phyloP scores from a whole-genome alignment of 208 protist species.

The Wallacemonas sp. region DNA sequence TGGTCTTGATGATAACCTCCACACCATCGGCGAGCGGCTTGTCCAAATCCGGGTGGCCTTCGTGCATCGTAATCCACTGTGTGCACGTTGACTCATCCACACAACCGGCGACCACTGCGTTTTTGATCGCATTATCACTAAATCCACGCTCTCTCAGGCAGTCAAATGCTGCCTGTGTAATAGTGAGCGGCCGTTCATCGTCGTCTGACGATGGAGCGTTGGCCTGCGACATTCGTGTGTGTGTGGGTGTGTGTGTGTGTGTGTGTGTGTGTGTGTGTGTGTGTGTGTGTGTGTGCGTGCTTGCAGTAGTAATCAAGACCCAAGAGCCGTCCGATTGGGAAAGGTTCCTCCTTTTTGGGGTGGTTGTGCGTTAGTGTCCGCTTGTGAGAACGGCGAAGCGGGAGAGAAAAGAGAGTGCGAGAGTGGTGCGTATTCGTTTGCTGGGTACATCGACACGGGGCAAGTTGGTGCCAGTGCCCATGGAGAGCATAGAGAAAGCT shows the following conservation, averaged over 20 bases:
- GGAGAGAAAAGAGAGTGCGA: too few species aligned
- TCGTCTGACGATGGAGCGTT: slow-evolving; percentile 16
- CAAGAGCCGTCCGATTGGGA: too few species aligned
- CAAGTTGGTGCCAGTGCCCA: too few species aligned
- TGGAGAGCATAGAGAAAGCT: too few species aligned
- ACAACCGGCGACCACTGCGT: slow-evolving; percentile 84
- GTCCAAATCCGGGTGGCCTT: slow-evolving; percentile 81
- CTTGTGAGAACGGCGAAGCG: too few species aligned
- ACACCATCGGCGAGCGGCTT: slow-evolving; percentile 71
- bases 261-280: slow-evolving; percentile 4
- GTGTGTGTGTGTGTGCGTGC: too few species aligned
- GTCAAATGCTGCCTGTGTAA: slow-evolving; percentile 61
- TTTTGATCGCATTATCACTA: slow-evolving; percentile 89
- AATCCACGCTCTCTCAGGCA: slow-evolving; percentile 55
- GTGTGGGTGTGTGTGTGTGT: neutral
- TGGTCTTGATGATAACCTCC: slow-evolving; percentile 62
- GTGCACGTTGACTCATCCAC: slow-evolving; percentile 76
- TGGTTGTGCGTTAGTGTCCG: too few species aligned
- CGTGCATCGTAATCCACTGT: slow-evolving; percentile 88
- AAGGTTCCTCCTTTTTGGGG: too few species aligned
- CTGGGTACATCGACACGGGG: too few species aligned
- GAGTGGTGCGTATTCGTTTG: too few species aligned
- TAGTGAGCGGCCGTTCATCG: slow-evolving; percentile 41
- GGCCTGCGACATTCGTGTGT: slow-evolving; percentile 5
- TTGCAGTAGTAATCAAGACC: too few species aligned